phyloP scores from a whole-genome alignment of 2,329 filamentous ascomycete species.

The Aspergillus brasiliensis region DNA sequence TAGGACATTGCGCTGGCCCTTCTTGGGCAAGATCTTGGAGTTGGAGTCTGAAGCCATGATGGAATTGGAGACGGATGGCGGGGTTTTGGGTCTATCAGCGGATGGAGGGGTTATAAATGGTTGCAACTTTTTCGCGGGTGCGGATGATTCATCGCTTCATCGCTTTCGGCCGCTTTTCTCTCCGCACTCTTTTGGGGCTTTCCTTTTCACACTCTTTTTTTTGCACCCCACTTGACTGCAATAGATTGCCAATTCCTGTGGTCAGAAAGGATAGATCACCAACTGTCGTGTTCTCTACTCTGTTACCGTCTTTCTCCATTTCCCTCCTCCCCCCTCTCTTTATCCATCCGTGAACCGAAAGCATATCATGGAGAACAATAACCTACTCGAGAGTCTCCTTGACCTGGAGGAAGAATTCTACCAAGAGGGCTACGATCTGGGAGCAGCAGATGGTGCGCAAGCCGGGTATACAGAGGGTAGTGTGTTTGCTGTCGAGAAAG shows the following conservation, averaged over 20 bases:
- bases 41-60: slow-evolving; percentile 32
- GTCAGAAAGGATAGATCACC: no score
- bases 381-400: slow-evolving; percentile 60
- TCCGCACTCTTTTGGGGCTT: slow-evolving; percentile 25
- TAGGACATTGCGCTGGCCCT: slow-evolving; percentile 81
- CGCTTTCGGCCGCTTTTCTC: neutral
- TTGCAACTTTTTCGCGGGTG: slow-evolving; percentile 14
- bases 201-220: slow-evolving; percentile 48
- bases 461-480: slow-evolving; percentile 86
- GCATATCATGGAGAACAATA: slow-evolving; percentile 46
- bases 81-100: slow-evolving; percentile 17
- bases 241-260: neutral
- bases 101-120: slow-evolving; percentile 7
- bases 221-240: neutral
- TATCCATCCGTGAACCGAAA: neutral
- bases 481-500: slow-evolving; percentile 85
- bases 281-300: neutral
- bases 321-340: neutral
- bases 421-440: slow-evolving; percentile 75
- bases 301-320: slow-evolving; percentile 9
- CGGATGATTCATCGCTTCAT: slow-evolving; percentile 24
- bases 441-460: slow-evolving; percentile 71
- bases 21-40: slow-evolving; percentile 60
- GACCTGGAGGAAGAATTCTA: slow-evolving; percentile 73
- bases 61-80: slow-evolving; percentile 18